Conservation (phyloP, 179 eudicot genomes). For the Silene noctiflora region DNA sequence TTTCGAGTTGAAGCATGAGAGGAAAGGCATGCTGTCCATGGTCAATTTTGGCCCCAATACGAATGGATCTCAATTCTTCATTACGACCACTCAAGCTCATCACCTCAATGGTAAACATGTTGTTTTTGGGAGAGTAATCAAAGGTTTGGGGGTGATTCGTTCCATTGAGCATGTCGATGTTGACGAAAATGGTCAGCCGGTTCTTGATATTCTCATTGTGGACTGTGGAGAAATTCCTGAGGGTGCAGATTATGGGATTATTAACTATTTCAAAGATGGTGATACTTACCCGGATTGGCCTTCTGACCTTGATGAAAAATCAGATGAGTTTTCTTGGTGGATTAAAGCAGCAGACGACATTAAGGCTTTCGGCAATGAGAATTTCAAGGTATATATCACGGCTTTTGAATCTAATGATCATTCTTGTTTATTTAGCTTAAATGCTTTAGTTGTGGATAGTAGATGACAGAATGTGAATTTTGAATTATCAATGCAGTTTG, state of each 20-base stretch:
- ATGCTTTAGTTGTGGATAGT: background rate
- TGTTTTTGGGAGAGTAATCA: constrained; percentile 73
- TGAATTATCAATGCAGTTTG: background rate
- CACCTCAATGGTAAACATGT: constrained; percentile 72
- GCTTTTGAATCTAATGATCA: background rate
- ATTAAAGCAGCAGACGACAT: constrained; percentile 53
- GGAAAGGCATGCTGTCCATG: constrained; percentile 82
- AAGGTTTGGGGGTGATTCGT: constrained; percentile 66
- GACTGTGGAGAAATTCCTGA: constrained; percentile 76
- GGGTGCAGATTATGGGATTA: constrained; percentile 63
- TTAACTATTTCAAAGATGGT: constrained; percentile 73
- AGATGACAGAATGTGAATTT: background rate
- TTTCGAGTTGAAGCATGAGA: constrained; percentile 59
- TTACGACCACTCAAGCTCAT: constrained; percentile 54
- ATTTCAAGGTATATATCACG: constrained; percentile 49
- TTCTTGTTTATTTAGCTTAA: background rate
- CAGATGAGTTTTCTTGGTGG: constrained; percentile 65
- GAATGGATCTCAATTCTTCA: constrained; percentile 71
- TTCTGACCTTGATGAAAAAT: constrained; percentile 53
- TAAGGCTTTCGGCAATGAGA: constrained; percentile 63
- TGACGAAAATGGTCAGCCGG: constrained; percentile 34
- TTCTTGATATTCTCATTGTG: constrained; percentile 44
- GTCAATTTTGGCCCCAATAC: constrained; percentile 68
- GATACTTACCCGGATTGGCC: constrained; percentile 80
- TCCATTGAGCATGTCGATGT: constrained; percentile 52